phyloP scores from a whole-genome alignment of 352 stramenopile genomes.

The Phytophthora syringae region DNA sequence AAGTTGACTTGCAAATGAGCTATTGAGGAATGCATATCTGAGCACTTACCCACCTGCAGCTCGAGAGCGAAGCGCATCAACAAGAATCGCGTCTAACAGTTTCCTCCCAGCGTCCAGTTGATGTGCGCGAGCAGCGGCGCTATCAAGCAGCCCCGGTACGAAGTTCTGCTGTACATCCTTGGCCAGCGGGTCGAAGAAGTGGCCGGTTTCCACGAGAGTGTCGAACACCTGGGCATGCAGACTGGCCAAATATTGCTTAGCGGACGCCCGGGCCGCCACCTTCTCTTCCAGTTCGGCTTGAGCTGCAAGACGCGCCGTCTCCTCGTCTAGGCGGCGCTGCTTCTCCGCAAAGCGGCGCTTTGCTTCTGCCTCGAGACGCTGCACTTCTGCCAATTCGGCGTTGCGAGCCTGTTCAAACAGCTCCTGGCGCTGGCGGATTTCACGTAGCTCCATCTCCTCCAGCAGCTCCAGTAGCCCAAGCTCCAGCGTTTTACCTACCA shows the following conservation, averaged over 20 bases:
- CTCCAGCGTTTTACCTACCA: slow-evolving; percentile 95
- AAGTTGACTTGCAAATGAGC: slow-evolving; percentile 10
- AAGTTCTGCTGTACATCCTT: slow-evolving; percentile 86
- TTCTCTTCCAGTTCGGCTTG: slow-evolving; percentile 93
- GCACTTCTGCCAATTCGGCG: slow-evolving; percentile 93
- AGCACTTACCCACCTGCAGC: slow-evolving; percentile 14
- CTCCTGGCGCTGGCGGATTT: slow-evolving; percentile 90
- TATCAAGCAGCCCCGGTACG: slow-evolving; percentile 68
- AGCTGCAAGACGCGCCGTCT: slow-evolving; percentile 70
- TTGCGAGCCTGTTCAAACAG: slow-evolving; percentile 93
- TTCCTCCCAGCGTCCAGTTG: slow-evolving; percentile 39
- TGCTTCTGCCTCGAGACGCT: slow-evolving; percentile 93
- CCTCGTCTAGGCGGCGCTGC: slow-evolving; percentile 83
- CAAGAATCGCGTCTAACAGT: slow-evolving; percentile 34
- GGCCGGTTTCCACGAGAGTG: slow-evolving; percentile 80
- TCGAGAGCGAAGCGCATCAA: slow-evolving; percentile 32
- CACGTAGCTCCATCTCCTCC: slow-evolving; percentile 92
- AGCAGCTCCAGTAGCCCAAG: slow-evolving; percentile 95
- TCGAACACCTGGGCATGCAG: slow-evolving; percentile 91
- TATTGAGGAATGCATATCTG: background rate
- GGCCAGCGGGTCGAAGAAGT: slow-evolving; percentile 92
- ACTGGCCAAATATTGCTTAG: slow-evolving; percentile 88
- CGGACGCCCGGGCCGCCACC: slow-evolving; percentile 89
- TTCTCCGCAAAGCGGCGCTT: slow-evolving; percentile 94
- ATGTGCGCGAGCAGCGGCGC: slow-evolving; percentile 48